Conservation (phyloP, 148 eudicot species). For the Nepenthes mirabilis region DNA sequence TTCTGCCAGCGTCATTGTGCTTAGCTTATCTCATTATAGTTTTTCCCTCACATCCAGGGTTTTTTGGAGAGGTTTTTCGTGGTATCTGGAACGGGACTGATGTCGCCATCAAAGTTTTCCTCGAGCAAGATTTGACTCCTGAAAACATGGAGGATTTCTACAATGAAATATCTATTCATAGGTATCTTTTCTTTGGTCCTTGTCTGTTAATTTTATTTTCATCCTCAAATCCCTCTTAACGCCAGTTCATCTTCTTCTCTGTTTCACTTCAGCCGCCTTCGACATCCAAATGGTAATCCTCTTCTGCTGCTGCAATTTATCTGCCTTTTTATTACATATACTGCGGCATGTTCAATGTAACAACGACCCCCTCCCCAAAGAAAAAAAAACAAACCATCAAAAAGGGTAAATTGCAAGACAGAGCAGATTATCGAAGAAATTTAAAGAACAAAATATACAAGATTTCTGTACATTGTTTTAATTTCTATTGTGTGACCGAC, state of each 20-base stretch:
- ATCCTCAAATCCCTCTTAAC: slow-evolving; percentile 16
- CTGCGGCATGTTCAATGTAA: too few species aligned
- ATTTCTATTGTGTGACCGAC: not conserved
- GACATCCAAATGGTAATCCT: slow-evolving; percentile 93
- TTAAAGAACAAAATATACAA: too few species aligned
- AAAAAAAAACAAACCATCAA: too few species aligned
- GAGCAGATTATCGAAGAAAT: too few species aligned
- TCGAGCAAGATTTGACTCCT: slow-evolving; percentile 93
- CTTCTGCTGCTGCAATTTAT: slow-evolving; percentile 1
- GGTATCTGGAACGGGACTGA: slow-evolving; percentile 97
- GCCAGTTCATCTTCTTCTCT: slow-evolving; percentile 8
- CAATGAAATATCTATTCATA: slow-evolving; percentile 89
- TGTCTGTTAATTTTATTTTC: not conserved
- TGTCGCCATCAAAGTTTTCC: slow-evolving; percentile 90
- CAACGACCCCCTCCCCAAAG: too few species aligned
- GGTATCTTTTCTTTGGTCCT: slow-evolving; percentile 28
- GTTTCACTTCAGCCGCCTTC: slow-evolving; percentile 68
- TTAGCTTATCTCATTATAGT: too few species aligned
- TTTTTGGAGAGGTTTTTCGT: slow-evolving; percentile 98
- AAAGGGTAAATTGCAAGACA: too few species aligned
- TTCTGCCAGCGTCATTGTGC: too few species aligned
- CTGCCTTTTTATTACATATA: not conserved
- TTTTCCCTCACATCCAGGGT: slow-evolving; percentile 20
- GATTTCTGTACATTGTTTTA: not conserved
- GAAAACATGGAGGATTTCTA: slow-evolving; percentile 99